These are phyloP conservation scores for Crithidia mellificae DNA, from an alignment of 208 protist genomes.

Conservation along the genomic window DNA sequence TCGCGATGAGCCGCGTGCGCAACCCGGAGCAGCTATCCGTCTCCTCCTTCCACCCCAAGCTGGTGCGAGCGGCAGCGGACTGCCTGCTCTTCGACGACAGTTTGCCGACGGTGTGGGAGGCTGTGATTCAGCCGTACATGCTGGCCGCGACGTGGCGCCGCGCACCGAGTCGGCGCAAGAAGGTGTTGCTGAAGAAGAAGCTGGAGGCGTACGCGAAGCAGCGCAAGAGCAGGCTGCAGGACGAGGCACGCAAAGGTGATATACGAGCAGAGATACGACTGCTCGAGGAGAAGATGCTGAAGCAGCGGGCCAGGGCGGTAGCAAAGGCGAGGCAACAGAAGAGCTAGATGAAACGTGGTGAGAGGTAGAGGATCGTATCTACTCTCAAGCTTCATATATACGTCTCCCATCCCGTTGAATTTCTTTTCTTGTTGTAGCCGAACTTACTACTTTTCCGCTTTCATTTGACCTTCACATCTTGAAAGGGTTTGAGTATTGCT, in stretches of 20 bases:
- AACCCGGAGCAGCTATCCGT: slow-evolving; percentile 85
- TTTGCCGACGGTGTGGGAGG: slow-evolving; percentile 50
- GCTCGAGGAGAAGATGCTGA: slow-evolving; percentile 29
- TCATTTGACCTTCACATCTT: no score
- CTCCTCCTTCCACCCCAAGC: slow-evolving; percentile 51
- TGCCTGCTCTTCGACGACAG: slow-evolving; percentile 83
- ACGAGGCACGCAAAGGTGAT: slow-evolving; percentile 18
- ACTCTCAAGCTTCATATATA: no score
- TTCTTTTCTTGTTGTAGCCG: slow-evolving; percentile 1
- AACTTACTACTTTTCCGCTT: no score
- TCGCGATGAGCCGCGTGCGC: slow-evolving; percentile 84
- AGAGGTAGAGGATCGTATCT: not conserved
- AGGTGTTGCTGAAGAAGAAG: slow-evolving; percentile 30
- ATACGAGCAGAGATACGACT: slow-evolving; percentile 28
- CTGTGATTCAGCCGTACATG: slow-evolving; percentile 53
- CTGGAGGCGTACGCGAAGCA: slow-evolving; percentile 29
- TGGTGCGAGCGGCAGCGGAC: slow-evolving; percentile 69
- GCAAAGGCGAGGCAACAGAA: not conserved
- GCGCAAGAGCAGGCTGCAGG: slow-evolving; percentile 19
- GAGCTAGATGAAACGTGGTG: not conserved
- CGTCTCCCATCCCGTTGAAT: not conserved
- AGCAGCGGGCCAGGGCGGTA: slow-evolving; percentile 18
- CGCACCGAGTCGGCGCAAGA: slow-evolving; percentile 50
- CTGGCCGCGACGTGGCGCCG: slow-evolving; percentile 70
- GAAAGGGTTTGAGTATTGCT: slow-evolving; percentile 1